These are phyloP conservation scores for Pythium insidiosum DNA, from an alignment of 352 stramenopile genomes.

Conservation along the genomic window DNA sequence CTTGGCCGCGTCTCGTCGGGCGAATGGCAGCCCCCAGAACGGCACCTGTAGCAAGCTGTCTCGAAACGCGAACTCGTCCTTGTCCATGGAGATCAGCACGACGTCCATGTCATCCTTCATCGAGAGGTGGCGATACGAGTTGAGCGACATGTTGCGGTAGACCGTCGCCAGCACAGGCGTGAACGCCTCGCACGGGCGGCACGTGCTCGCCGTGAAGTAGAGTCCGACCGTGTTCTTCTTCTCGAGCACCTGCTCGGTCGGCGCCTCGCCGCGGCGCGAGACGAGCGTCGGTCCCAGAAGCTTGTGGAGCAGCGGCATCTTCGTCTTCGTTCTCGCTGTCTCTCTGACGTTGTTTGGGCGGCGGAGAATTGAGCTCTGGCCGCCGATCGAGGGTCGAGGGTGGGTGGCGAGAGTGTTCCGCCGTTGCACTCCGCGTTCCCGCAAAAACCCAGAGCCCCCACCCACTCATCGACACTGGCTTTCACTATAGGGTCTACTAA, in stretches of 20 bases:
- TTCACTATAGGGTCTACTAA: too few species aligned
- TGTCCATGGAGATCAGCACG: slow-evolving; percentile 55
- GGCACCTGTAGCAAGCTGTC: slow-evolving; percentile 50
- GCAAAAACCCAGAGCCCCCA: too few species aligned
- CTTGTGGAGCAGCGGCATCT: slow-evolving; percentile 47
- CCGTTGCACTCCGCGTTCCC: too few species aligned
- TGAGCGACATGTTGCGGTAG: slow-evolving; percentile 59
- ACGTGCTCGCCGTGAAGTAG: slow-evolving; percentile 62
- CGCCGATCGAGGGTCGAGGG: too few species aligned
- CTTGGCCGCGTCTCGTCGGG: slow-evolving; percentile 36
- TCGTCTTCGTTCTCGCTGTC: background rate
- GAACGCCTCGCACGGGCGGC: slow-evolving; percentile 49
- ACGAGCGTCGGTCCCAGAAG: slow-evolving; percentile 43
- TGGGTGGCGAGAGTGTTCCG: too few species aligned
- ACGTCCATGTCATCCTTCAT: slow-evolving; percentile 58
- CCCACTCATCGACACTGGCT: too few species aligned
- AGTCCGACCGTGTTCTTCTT: slow-evolving; percentile 46
- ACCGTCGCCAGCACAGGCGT: slow-evolving; percentile 53
- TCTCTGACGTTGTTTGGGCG: slow-evolving; percentile 2
- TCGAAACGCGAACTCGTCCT: slow-evolving; percentile 39
- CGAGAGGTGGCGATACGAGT: slow-evolving; percentile 35
- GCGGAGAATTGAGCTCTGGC: too few species aligned
- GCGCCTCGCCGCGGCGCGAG: slow-evolving; percentile 39
- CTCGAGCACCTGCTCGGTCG: slow-evolving; percentile 38
- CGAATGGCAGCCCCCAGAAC: slow-evolving; percentile 48